Base-by-base conservation (phyloP, 768 basidiomycete genomes). In the Omphalotus guepiniiformis region DNA sequence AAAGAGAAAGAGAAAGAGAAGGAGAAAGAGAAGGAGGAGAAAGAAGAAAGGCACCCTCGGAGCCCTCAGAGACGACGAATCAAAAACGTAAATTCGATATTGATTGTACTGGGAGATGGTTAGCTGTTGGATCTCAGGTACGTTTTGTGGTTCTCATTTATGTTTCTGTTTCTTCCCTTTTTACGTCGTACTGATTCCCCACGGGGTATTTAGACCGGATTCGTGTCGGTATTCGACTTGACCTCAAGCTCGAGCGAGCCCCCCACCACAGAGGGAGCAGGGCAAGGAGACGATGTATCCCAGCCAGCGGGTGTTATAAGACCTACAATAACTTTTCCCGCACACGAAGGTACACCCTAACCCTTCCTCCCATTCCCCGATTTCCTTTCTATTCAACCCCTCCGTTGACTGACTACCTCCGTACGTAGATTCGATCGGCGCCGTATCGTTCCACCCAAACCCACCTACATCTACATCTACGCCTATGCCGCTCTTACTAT, bases 11-110 rank as follows among this genome's bases (percentile, higher is more conserved):
- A 32, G 9, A 32, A 32, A n/a, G n/a, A 9, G 30, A 32, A 9
- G 9, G 30, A 32, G 30, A 32, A 9, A n/a, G 9, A 9, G 30
- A n/a, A 9, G 30, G n/a, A n/a, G 9, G 9, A 32, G 30, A 32
- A 32, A n/a, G 30, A 32, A 32, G 30, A n/a, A n/a, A 9, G 9
- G n/a, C 30, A 22, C 7, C 44, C 47, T 8, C n/a, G n/a, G n/a
- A n/a, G n/a, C n/a, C n/a, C n/a, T n/a, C n/a, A n/a, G 39, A 35
- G 16, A 45, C 25, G 15, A 38, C 50, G n/a, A 93, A 94, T 58
- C 94, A 96, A 63, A 79, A 79, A 52, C 67, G 83, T 21, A 62
- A 67, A n/a, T 94, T 95, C 56, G 89, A 89, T 54, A 59, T 94
- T 1, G 90, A 94, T 57, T 45, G 72, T 9, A 69, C 73, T 30